Conservation (phyloP, 495 filamentous ascomycete species). For the Penicillium parvum region DNA sequence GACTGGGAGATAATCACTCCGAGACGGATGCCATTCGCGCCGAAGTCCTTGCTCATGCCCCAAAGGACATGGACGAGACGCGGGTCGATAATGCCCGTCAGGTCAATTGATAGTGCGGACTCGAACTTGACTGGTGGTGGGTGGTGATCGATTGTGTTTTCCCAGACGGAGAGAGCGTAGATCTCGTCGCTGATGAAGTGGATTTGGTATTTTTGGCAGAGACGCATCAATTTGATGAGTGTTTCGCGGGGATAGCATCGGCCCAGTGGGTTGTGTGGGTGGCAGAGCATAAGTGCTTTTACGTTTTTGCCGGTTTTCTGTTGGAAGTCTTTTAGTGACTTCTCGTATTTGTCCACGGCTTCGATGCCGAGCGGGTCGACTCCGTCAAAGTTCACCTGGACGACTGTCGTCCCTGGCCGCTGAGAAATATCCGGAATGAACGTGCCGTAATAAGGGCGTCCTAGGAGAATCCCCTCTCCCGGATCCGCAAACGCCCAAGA, state of each 20-base stretch:
- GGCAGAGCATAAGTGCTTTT: conserved; percentile 50
- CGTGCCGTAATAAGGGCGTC: conserved; percentile 46
- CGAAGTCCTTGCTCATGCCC: conserved; percentile 60
- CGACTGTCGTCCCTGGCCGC: conserved; percentile 26
- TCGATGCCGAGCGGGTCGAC: conserved; percentile 42
- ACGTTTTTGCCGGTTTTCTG: conserved; percentile 30
- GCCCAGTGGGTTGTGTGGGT: conserved; percentile 60
- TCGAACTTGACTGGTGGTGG: conserved; percentile 38
- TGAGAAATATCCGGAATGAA: conserved; percentile 37
- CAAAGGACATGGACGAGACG: conserved; percentile 54
- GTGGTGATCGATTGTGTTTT: conserved; percentile 26
- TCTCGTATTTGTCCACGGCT: conserved; percentile 40
- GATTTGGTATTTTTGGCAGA: conserved; percentile 52
- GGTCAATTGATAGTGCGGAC: conserved; percentile 50
- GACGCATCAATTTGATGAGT: conserved; percentile 41
- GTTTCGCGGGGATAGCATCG: conserved; percentile 50
- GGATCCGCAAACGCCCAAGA: conserved; percentile 42
- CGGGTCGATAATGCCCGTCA: conserved; percentile 45
- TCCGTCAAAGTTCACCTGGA: conserved; percentile 42
- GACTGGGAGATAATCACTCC: conserved; percentile 48
- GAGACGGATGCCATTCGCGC: conserved; percentile 51
- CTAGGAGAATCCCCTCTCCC: conserved; percentile 48
- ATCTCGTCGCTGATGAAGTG: conserved; percentile 63
- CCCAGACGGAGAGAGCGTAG: conserved; percentile 54
- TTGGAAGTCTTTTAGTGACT: conserved; percentile 28